Evolutionary conservation across 2,329 filamentous ascomycete species (phyloP).

Genomic region (Microdochium paspali): DNA sequence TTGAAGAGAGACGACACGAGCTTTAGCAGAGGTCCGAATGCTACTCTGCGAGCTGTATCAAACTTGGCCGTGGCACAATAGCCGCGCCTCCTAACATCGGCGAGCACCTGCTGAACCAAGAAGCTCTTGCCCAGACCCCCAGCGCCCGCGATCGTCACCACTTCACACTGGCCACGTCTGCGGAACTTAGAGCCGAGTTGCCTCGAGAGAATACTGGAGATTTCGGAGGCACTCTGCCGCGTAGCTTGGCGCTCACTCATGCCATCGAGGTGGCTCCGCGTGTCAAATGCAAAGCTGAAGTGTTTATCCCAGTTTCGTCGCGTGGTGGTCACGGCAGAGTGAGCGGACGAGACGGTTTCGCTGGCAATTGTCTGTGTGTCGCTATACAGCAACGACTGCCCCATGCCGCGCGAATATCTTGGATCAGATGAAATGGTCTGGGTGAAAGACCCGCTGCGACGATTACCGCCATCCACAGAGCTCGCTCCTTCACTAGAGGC

Average conservation of each 20-base stretch:
- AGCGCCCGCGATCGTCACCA: constrained; percentile 50
- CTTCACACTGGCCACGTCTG: constrained; percentile 53
- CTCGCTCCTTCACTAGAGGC: constrained; percentile 51
- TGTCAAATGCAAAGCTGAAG: constrained; percentile 39
- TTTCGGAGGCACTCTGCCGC: constrained; percentile 33
- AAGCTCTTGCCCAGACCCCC: constrained; percentile 58
- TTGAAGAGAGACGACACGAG: constrained; percentile 58
- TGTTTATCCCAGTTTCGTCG: constrained; percentile 42
- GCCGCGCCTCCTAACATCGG: constrained; percentile 50
- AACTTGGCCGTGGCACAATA: constrained; percentile 61
- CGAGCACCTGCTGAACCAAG: constrained; percentile 52
- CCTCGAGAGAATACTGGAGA: constrained; percentile 39
- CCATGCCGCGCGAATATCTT: constrained; percentile 25
- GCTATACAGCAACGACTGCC: constrained; percentile 27
- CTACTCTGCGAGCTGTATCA: constrained; percentile 48
- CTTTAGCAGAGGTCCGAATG: constrained; percentile 55
- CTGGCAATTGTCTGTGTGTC: constrained; percentile 18
- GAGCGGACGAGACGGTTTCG: constrained; percentile 36
- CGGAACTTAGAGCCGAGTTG: constrained; percentile 50
- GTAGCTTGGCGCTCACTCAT: constrained; percentile 29
- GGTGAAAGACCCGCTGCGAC: constrained; percentile 38
- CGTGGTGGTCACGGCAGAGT: constrained; percentile 25
- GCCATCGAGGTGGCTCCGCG: constrained; percentile 35
- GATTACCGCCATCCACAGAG: constrained; percentile 42
- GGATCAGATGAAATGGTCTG: constrained; percentile 32